Evolutionary conservation across 108 stramenopile species (phyloP).

Genomic region (Nitzschia inconspicua): DNA sequence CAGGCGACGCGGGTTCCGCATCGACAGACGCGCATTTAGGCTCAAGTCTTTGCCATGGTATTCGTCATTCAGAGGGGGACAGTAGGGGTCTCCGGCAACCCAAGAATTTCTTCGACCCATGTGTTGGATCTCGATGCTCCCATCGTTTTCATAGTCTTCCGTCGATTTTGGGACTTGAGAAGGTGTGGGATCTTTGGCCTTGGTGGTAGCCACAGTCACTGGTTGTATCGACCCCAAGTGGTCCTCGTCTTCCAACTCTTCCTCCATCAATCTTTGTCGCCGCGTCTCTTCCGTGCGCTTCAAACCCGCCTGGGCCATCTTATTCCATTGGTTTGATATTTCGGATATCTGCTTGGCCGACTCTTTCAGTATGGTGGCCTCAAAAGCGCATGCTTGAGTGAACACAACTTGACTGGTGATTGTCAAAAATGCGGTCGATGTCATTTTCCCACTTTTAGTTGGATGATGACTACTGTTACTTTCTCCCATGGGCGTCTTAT

Average conservation of each 20-base stretch:
- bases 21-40: too few relatives aligned
- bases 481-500: background rate
- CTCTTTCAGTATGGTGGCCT: conserved; percentile 55
- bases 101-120: too few relatives aligned
- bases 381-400: conserved; percentile 58
- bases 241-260: conserved; percentile 8
- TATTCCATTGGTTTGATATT: conserved; percentile 56
- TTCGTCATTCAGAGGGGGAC: too few relatives aligned
- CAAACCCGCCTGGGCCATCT: conserved; percentile 64
- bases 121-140: conserved; percentile 10
- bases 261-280: conserved; percentile 24
- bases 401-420: conserved; percentile 57
- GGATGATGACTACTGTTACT: background rate
- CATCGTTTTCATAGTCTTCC: background rate
- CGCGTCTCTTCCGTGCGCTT: conserved; percentile 53
- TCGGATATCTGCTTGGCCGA: conserved; percentile 56
- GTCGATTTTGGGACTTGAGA: background rate
- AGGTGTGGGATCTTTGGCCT: background rate
- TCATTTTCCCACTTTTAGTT: too few relatives aligned
- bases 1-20: too few relatives aligned
- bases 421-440: conserved; percentile 18
- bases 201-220: background rate
- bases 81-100: too few relatives aligned
- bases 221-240: background rate
- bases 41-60: too few relatives aligned